Conservation (phyloP, 192 early-diverging fungal species). For the Rhizoclosmatium sp. region DNA sequence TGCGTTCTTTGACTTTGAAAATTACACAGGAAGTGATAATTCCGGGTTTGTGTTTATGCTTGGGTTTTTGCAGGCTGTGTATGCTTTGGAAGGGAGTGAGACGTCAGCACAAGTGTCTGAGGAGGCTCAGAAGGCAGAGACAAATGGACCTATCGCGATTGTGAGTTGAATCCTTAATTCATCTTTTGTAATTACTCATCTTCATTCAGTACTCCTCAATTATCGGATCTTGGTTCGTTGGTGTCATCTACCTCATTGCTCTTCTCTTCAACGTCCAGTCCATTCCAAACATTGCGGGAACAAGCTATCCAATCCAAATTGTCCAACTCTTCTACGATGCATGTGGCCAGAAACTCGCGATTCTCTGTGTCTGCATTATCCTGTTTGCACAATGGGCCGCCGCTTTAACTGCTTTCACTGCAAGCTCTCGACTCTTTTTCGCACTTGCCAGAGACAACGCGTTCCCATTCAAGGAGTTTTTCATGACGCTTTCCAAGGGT, state of each 20-base stretch:
- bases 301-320: not conserved
- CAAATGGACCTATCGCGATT: not conserved
- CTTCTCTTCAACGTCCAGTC: not conserved
- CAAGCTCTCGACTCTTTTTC: not conserved
- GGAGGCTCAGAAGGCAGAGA: not conserved
- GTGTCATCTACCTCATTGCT: slow-evolving; percentile 3
- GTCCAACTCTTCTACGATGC: not conserved
- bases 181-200: too few species aligned
- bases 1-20: slow-evolving; percentile 3
- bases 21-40: not conserved
- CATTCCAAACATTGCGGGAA: not conserved
- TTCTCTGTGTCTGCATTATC: not conserved
- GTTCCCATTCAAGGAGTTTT: not conserved
- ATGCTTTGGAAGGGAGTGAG: too few species aligned
- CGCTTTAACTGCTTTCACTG: slow-evolving; percentile 1
- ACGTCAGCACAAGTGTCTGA: not conserved
- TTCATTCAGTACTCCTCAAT: slow-evolving; percentile 2
- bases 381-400: not conserved
- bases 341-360: not conserved
- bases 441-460: not conserved
- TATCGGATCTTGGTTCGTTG: not conserved
- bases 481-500: not conserved
- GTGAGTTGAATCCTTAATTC: not conserved
- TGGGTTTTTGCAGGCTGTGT: not conserved
- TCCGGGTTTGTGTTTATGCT: not conserved